Evolutionary conservation across 2,329 filamentous ascomycete species (phyloP).

Genomic region (Microascus cirrosus): DNA sequence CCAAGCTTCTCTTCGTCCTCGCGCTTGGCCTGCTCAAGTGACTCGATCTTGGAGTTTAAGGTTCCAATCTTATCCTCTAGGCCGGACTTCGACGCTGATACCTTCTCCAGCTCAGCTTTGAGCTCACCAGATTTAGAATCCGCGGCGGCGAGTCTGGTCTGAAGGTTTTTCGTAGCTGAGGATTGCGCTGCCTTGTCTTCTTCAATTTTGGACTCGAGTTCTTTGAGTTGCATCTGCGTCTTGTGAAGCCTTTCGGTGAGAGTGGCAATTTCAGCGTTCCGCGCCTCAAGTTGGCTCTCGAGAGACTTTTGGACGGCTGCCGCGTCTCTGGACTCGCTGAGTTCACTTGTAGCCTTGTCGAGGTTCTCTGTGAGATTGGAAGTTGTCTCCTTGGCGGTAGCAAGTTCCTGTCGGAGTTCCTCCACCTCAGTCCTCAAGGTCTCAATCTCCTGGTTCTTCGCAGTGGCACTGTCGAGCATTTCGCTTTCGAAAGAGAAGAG

Average conservation of each 20-base stretch:
- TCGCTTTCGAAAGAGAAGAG: slow-evolving; percentile 92
- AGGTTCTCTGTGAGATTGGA: slow-evolving; percentile 55
- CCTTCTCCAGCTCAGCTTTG: slow-evolving; percentile 26
- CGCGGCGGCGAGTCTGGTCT: slow-evolving; percentile 19
- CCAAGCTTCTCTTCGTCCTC: slow-evolving; percentile 28
- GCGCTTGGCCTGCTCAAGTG: slow-evolving; percentile 22
- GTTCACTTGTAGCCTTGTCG: slow-evolving; percentile 55
- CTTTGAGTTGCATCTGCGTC: slow-evolving; percentile 30
- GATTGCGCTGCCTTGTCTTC: slow-evolving; percentile 17
- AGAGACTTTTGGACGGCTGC: slow-evolving; percentile 28
- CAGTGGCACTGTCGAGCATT: slow-evolving; percentile 57
- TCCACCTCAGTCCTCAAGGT: slow-evolving; percentile 59
- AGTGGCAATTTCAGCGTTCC: slow-evolving; percentile 33
- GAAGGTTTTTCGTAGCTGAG: slow-evolving; percentile 22
- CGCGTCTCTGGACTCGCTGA: slow-evolving; percentile 35
- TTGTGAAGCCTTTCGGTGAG: slow-evolving; percentile 37
- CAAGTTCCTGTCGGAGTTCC: slow-evolving; percentile 58
- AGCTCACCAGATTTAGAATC: slow-evolving; percentile 24
- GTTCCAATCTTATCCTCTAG: slow-evolving; percentile 19
- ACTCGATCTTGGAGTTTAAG: slow-evolving; percentile 32
- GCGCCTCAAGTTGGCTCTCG: slow-evolving; percentile 37
- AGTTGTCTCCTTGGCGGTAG: slow-evolving; percentile 59
- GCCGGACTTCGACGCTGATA: slow-evolving; percentile 22
- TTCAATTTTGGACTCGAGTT: slow-evolving; percentile 24
- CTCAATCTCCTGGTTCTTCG: slow-evolving; percentile 60